Base-by-base conservation (phyloP, 2,329 filamentous ascomycete species). In the Colletotrichum sp. region DNA sequence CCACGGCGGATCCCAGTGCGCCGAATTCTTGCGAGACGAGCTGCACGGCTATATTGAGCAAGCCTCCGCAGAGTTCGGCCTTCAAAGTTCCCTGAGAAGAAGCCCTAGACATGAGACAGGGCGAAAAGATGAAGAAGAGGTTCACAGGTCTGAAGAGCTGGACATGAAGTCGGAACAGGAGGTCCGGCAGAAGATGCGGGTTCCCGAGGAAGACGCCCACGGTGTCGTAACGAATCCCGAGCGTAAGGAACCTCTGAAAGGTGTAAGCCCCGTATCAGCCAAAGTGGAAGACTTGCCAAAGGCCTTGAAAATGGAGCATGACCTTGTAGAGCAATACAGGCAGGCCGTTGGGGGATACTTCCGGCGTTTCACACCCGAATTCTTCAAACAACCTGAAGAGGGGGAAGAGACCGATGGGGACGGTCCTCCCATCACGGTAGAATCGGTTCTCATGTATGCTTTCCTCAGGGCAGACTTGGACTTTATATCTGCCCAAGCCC, bases 401-500 rank as follows among this genome's bases (percentile, higher is more conserved):
- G 49, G 39, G 9, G 57, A 65, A 8, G 64, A 79, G 6, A 8
- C 12, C 63, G 59, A 52, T n/a, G 36, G 16, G 7, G 79, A 80
- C 30, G 82, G 84, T 36, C 80, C 81, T 16, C 84, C 89, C 16
- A 89, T 93, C 44, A 92, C 92, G 16, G 91, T 96, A 76, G 94
- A 96, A 81, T 92, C 94, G 1, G 92, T 98, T 44, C 88, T 99
- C 69, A 94, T 94, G 75, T 99, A 99, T 85, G 95, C 96, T 26
- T 99, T 99, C 81, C 89, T 99, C 65, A 95, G 95, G 80, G 96
- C 96, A 39, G 97, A 99, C 83, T 92, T 98, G 68, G 96, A 99
- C 85, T 99, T 99, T 81, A 93, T 99, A 71, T 92, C 94, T 8
- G 96, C 95, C 1, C 96, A 99, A 85, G 96, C 96, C 7, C 90